A percentile compares a stretch with the other conserved stretches of the same genome.
Evolutionary conservation across 306 rosid genomes (phyloP).

Genomic region (Ziziphus jujuba): DNA sequence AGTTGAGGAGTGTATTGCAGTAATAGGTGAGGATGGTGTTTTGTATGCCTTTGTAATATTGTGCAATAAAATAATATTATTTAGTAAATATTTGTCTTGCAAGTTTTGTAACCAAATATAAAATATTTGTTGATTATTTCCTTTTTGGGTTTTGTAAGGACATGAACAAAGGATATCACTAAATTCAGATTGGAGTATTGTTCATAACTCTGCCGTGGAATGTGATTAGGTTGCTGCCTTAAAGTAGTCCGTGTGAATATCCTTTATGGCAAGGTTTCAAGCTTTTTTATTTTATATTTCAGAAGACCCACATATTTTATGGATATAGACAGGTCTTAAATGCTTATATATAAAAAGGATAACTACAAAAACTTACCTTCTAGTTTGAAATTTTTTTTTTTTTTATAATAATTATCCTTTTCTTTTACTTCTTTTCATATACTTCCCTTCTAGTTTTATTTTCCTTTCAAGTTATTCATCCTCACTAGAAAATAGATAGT

Average conservation of each 20-base stretch:
- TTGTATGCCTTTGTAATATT: conserved; percentile 14
- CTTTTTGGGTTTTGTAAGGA: not conserved
- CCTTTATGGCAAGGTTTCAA: not conserved
- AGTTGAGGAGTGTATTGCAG: not conserved
- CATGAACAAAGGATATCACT: not conserved
- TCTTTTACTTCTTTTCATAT: too few species aligned
- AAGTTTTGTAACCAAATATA: not conserved
- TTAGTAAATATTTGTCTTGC: not conserved
- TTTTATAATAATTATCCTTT: too few species aligned
- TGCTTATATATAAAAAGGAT: too few species aligned
- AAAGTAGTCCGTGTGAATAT: not conserved
- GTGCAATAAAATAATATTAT: not conserved
- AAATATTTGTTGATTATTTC: conserved; percentile 2
- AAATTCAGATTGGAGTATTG: not conserved
- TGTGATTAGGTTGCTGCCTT: not conserved
- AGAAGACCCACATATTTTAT: too few species aligned
- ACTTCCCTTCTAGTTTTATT: too few species aligned
- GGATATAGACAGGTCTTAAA: too few species aligned
- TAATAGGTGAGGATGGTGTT: conserved; percentile 7
- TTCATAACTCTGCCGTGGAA: not conserved
- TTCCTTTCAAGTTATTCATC: too few species aligned
- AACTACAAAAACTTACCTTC: too few species aligned
- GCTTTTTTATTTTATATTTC: not conserved
- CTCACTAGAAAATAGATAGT: too few species aligned
- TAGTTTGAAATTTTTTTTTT: too few species aligned